Evolutionary conservation across 2,329 filamentous ascomycete species (phyloP).

Genomic region (Pyrenochaeta sp.): DNA sequence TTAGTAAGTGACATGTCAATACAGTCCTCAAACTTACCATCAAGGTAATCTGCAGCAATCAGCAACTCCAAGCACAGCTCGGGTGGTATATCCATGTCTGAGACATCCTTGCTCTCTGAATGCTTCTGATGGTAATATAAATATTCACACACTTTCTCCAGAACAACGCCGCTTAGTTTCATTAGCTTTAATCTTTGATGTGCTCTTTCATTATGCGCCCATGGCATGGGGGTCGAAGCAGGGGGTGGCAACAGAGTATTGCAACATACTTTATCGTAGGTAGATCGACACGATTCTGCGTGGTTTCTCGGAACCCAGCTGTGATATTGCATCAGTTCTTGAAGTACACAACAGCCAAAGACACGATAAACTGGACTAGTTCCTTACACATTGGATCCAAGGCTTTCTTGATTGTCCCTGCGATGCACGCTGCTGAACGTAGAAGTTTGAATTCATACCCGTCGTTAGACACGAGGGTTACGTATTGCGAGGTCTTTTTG

Average conservation of each 20-base stretch:
- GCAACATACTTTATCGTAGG: constrained; percentile 74
- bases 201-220: neutral
- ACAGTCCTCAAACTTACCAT: constrained; percentile 25
- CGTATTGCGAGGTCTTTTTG: constrained; percentile 66
- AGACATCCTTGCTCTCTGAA: constrained; percentile 73
- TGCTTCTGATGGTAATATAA: constrained; percentile 84
- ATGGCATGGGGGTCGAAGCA: neutral
- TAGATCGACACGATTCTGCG: constrained; percentile 71
- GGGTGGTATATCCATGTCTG: constrained; percentile 81
- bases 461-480: constrained; percentile 79
- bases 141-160: constrained; percentile 85
- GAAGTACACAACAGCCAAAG: neutral
- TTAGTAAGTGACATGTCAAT: neutral
- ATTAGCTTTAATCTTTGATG: constrained; percentile 10
- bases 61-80: constrained; percentile 81
- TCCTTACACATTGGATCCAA: constrained; percentile 71
- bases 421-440: constrained; percentile 74
- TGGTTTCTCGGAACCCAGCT: constrained; percentile 73
- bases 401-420: constrained; percentile 77
- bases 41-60: constrained; percentile 79
- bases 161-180: constrained; percentile 68
- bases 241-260: neutral
- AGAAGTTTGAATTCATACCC: constrained; percentile 80
- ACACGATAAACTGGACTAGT: neutral
- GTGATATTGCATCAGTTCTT: constrained; percentile 7